Evolutionary conservation across 148 eudicot genomes (phyloP).

Genomic region (Heliosperma pusillum): DNA sequence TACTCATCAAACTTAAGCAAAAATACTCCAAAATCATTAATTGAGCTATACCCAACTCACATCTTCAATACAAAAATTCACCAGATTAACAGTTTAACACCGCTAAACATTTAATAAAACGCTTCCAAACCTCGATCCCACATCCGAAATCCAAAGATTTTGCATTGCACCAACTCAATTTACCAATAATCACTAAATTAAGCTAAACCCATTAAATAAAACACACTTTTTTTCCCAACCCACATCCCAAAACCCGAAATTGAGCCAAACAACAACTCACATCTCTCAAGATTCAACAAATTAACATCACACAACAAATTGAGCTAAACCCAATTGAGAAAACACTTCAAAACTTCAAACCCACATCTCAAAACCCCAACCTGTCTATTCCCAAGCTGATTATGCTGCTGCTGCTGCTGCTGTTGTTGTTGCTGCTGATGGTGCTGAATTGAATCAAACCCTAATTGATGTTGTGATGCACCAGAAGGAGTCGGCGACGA

Average conservation of each 20-base stretch:
- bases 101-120: neutral
- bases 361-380: conserved; percentile 36
- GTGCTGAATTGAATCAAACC: conserved; percentile 66
- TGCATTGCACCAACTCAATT: neutral
- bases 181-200: conserved; percentile 1
- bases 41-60: conserved; percentile 5
- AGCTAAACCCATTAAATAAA: conserved; percentile 11
- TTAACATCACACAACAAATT: conserved; percentile 8
- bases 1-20: neutral
- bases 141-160: neutral
- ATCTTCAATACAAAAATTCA: neutral
- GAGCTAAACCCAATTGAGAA: conserved; percentile 18
- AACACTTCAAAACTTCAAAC: neutral
- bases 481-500: conserved; percentile 66
- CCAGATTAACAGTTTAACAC: neutral
- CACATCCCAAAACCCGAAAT: neutral
- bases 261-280: neutral
- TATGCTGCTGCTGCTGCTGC: conserved; percentile 42
- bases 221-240: neutral
- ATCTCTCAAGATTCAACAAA: conserved; percentile 9
- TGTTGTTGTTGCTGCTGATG: conserved; percentile 55
- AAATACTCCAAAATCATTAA: neutral
- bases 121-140: neutral
- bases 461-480: conserved; percentile 39
- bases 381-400: conserved; percentile 38